Conservation (phyloP, 345 rosid genomes). For the Corchorus olitorius region DNA sequence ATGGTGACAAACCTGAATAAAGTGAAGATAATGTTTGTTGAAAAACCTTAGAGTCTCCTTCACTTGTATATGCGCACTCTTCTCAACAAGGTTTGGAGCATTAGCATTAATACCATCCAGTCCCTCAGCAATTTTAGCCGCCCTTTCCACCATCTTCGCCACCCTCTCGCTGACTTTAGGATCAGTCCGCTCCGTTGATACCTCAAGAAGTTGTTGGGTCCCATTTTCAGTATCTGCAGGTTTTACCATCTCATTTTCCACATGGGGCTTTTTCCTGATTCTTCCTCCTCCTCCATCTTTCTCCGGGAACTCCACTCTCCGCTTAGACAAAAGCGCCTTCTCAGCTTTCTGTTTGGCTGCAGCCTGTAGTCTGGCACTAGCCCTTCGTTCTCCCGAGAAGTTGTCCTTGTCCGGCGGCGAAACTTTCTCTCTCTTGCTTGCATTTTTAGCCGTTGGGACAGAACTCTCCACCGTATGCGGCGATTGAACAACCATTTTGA, state of each 20-base stretch:
- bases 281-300: conserved; percentile 13
- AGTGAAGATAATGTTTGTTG: conserved; percentile 81
- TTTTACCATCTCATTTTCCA: neutral
- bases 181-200: neutral
- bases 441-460: neutral
- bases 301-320: conserved; percentile 44
- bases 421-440: neutral
- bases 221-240: conserved; percentile 22
- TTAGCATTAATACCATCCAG: neutral
- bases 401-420: neutral
- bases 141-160: conserved; percentile 15
- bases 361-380: conserved; percentile 19
- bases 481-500: conserved; percentile 24
- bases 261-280: conserved; percentile 16
- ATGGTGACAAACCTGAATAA: conserved; percentile 59
- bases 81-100: conserved; percentile 28
- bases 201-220: neutral
- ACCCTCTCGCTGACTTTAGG: neutral
- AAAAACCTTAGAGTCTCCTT: conserved; percentile 70
- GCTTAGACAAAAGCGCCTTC: conserved; percentile 47
- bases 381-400: neutral
- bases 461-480: conserved; percentile 15
- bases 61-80: conserved; percentile 58
- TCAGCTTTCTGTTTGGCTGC: conserved; percentile 34
- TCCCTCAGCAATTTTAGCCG: conserved; percentile 11